Conservation (phyloP, 768 basidiomycete genomes). For the Pulveroboletus sp. region DNA sequence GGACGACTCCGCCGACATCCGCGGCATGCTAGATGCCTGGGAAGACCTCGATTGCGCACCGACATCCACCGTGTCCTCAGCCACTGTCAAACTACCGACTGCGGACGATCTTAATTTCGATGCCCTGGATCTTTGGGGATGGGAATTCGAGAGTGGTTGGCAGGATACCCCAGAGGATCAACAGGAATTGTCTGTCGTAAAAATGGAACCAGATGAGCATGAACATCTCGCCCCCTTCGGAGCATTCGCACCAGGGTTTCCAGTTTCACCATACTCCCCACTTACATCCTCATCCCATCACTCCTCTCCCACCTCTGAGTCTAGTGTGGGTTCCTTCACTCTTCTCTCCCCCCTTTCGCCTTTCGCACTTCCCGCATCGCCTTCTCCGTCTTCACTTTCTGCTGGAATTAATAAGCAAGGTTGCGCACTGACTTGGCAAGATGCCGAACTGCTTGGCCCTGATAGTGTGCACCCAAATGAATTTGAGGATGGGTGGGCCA, state of each 20-base stretch:
- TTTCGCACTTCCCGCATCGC: constrained; percentile 6
- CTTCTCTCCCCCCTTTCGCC: constrained; percentile 13
- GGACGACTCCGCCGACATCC: constrained; percentile 57
- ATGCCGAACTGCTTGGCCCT: constrained; percentile 43
- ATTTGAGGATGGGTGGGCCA: constrained; percentile 37
- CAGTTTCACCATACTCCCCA: constrained; percentile 20
- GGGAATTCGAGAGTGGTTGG: constrained; percentile 33
- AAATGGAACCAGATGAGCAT: constrained; percentile 42
- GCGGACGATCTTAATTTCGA: constrained; percentile 41
- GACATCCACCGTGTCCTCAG: constrained; percentile 24
- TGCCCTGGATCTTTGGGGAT: constrained; percentile 36
- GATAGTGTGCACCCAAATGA: constrained; percentile 41
- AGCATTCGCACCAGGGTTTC: constrained; percentile 4
- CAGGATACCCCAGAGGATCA: constrained; percentile 9
- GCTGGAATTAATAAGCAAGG: constrained; percentile 5
- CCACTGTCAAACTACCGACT: constrained; percentile 25
- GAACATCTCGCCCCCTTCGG: constrained; percentile 20
- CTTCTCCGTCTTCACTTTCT: constrained; percentile 9
- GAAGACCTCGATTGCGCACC: constrained; percentile 49
- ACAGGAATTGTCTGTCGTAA: constrained; percentile 24
- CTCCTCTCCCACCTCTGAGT: constrained; percentile 19
- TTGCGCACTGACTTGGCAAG: constrained; percentile 36
- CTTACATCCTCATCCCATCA: constrained; percentile 13
- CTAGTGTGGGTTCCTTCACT: constrained; percentile 10
- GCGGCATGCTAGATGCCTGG: constrained; percentile 66